These are phyloP conservation scores for Stromatinia cepivora DNA, from an alignment of 2,329 filamentous ascomycete species.

Conservation along the genomic window DNA sequence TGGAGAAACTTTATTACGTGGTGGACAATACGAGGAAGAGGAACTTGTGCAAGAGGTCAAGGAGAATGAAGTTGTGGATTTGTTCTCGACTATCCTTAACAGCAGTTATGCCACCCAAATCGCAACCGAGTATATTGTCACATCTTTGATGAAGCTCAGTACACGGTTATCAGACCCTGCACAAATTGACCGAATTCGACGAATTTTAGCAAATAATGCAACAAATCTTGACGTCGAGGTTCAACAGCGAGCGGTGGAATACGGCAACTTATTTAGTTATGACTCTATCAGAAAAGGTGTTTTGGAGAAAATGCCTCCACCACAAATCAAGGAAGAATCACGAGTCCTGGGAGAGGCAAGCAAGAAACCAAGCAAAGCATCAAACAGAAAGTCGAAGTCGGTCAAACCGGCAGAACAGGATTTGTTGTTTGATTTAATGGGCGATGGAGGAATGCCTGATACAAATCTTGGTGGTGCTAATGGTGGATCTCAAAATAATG, in stretches of 20 bases:
- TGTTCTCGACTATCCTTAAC: constrained; percentile 90
- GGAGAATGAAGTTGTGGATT: constrained; percentile 85
- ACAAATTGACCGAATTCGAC: constrained; percentile 83
- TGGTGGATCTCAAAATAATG: constrained; percentile 70
- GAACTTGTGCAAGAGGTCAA: constrained; percentile 79
- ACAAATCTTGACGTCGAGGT: constrained; percentile 92
- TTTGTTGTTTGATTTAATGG: constrained; percentile 89
- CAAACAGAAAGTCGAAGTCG: constrained; percentile 73
- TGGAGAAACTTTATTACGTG: constrained; percentile 83
- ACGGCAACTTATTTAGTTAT: constrained; percentile 88
- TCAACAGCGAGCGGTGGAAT: constrained; percentile 94
- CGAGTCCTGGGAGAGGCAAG: constrained; percentile 81
- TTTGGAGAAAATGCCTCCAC: constrained; percentile 95
- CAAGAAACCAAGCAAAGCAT: constrained; percentile 65
- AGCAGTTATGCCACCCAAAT: constrained; percentile 92
- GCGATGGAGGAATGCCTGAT: constrained; percentile 66
- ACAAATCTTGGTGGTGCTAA: constrained; percentile 63
- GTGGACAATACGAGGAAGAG: constrained; percentile 91
- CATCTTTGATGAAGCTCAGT: constrained; percentile 90
- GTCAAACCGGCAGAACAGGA: constrained; percentile 88
- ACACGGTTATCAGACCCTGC: constrained; percentile 78
- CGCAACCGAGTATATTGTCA: constrained; percentile 93
- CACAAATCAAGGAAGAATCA: constrained; percentile 94
- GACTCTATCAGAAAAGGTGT: constrained; percentile 87
- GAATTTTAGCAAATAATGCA: constrained; percentile 74